phyloP scores from a whole-genome alignment of 2,329 filamentous ascomycete species.

The Colletotrichum orbiculare region DNA sequence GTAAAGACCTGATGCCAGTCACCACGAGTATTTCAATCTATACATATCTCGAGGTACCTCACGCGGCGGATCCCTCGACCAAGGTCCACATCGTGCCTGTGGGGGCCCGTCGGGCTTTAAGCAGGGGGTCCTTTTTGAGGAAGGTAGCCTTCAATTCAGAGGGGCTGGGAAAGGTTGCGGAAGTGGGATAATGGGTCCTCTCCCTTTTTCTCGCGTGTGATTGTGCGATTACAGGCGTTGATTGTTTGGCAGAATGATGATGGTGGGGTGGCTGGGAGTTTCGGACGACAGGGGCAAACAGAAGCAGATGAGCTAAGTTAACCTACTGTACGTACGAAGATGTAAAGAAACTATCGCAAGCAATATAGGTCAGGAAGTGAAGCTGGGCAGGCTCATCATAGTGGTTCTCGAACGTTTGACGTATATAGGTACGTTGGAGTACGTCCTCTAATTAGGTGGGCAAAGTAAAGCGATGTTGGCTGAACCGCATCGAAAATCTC shows the following conservation, averaged over 20 bases:
- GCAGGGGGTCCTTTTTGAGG: constrained; percentile 12
- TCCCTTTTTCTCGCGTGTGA: not conserved
- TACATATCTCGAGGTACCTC: no score
- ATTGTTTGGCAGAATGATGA: constrained; percentile 2
- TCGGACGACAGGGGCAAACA: not conserved
- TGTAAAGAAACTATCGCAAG: not conserved
- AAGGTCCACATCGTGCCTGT: not conserved
- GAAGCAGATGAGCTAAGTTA: not conserved
- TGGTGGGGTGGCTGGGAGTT: constrained; percentile 30
- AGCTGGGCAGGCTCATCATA: constrained; percentile 11
- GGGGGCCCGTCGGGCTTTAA: constrained; percentile 14
- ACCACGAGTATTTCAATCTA: no score
- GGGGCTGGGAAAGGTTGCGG: constrained; percentile 1
- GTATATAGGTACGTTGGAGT: not conserved
- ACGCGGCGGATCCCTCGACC: no score
- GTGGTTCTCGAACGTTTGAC: constrained; percentile 1
- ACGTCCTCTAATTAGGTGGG: not conserved
- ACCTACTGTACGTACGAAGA: not conserved
- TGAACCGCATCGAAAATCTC: no score
- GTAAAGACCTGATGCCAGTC: no score
- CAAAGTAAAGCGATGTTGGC: not conserved
- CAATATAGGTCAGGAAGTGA: not conserved
- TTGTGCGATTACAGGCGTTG: constrained; percentile 10
- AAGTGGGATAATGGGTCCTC: constrained; percentile 2
- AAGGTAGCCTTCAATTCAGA: constrained; percentile 12